phyloP scores from a whole-genome alignment of 1,284 basidiomycete genomes.

The Malassezia japonica region DNA sequence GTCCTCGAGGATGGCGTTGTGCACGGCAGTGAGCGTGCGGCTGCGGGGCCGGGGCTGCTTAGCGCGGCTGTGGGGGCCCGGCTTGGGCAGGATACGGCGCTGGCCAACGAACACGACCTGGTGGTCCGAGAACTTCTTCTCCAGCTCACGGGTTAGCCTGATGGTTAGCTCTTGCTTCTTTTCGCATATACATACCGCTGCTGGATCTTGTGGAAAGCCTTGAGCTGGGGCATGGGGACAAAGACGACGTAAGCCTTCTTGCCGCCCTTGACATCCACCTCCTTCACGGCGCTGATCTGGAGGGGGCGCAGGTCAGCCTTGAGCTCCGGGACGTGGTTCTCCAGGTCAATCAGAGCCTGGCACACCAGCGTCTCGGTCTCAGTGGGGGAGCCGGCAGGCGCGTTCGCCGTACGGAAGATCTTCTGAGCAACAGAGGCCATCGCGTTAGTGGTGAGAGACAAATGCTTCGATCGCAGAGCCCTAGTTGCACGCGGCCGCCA shows the following conservation, averaged over 20 bases:
- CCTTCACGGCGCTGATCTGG: constrained; percentile 94
- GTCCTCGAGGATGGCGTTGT: constrained; percentile 97
- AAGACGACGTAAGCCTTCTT: constrained; percentile 99
- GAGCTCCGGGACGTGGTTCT: constrained; percentile 95
- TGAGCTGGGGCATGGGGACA: constrained; percentile 91
- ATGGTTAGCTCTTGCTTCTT: not conserved
- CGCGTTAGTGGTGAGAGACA: constrained; percentile 16
- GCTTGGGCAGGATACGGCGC: constrained; percentile 95
- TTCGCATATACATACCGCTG: constrained; percentile 64
- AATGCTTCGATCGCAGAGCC: not conserved
- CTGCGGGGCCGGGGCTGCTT: constrained; percentile 93
- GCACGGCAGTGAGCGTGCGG: constrained; percentile 92
- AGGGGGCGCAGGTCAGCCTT: constrained; percentile 87
- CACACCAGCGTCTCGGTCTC: constrained; percentile 87
- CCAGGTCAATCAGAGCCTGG: constrained; percentile 93
- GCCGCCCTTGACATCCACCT: constrained; percentile 90
- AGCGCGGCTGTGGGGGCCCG: constrained; percentile 80
- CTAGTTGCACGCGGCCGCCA: not conserved
- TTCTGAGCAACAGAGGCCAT: constrained; percentile 54
- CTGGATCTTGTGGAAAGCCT: constrained; percentile 98
- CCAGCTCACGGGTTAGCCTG: constrained; percentile 94
- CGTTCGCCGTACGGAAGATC: constrained; percentile 87
- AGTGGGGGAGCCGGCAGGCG: constrained; percentile 75
- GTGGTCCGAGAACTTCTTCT: constrained; percentile 99
- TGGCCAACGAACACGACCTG: constrained; percentile 98